A percentile compares a stretch with the other conserved stretches of the same genome.
Conservation (phyloP, 345 rosid genomes). For the Syzygium jambos region DNA sequence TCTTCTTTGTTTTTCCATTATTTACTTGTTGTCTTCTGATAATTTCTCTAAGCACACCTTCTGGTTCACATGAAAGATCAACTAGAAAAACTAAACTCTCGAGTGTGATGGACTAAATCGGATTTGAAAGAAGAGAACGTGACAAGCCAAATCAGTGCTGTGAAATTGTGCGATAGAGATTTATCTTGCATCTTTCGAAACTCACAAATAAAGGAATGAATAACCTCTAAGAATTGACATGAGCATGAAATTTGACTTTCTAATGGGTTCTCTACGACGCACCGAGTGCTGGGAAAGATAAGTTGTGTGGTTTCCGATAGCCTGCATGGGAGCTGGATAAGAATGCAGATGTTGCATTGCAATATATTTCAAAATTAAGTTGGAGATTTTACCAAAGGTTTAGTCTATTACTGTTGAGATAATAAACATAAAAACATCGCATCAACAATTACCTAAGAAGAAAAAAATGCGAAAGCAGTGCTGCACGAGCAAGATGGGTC, state of each 20-base stretch:
- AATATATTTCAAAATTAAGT: neutral
- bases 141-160: neutral
- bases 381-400: neutral
- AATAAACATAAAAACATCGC: no score
- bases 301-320: neutral
- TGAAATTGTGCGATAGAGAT: neutral
- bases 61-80: neutral
- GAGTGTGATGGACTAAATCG: rapidly evolving
- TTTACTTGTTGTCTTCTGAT: neutral
- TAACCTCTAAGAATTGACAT: neutral
- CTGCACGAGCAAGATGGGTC: neutral
- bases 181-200: neutral
- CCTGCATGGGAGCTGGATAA: neutral
- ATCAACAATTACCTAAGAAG: neutral
- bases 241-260: neutral
- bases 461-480: neutral
- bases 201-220: neutral
- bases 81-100: neutral
- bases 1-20: neutral
- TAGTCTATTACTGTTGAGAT: neutral
- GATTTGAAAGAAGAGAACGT: neutral
- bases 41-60: neutral
- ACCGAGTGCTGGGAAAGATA: neutral
- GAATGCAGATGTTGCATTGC: neutral
- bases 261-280: neutral